Evolutionary conservation across 345 rosid species (phyloP), one percentile per base, ranked within the genome.

Genomic region (Laguncularia racemosa): DNA sequence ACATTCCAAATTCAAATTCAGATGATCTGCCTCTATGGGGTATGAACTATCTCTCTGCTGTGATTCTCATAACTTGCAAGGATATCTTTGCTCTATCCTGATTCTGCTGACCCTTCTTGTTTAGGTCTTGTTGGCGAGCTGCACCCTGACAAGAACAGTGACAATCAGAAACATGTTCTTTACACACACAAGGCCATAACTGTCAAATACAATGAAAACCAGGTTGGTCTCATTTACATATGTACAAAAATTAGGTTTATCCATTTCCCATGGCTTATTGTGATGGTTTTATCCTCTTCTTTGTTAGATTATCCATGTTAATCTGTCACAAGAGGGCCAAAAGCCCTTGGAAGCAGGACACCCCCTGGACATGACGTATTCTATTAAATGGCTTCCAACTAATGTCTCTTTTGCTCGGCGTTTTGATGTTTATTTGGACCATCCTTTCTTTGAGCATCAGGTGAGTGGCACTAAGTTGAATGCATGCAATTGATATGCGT

Each of bases 361-460:
- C 59, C 66, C 67, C 13, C 43, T 84, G 57, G 95, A 87, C 59
- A 66, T 90, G 84, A 87, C 93, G n/a, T 90, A 87, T 70, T 83
- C 97, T 59, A 78, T 90, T 64, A 89, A 81, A 62, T 90, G 97
- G 97, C 61, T 65, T 44, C 57, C 80, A 47, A 90, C 86, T 47
- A 71, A 81, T 74, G 54, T 90, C 66, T 73, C 84, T 48, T 90
- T 83, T 81, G 85, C 93, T 13, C 92, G 88, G 14, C 95, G 97
- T 46, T 90, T 90, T 75, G 97, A 90, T 58, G 89, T 90, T 48
- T 90, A 90, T 68, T 73, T 90, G 75, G 97, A 90, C 67, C 81
- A 90, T 67, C 97, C 93, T 17, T 90, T 90, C 77, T 90, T 90
- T 71, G 95, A 90, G 75, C 97, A 90, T 64, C 97, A 90, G 97